Evolutionary conservation across 768 basidiomycete genomes (phyloP), one percentile per base, ranked within the genome.

Genomic region (Lactarius akahatsu): DNA sequence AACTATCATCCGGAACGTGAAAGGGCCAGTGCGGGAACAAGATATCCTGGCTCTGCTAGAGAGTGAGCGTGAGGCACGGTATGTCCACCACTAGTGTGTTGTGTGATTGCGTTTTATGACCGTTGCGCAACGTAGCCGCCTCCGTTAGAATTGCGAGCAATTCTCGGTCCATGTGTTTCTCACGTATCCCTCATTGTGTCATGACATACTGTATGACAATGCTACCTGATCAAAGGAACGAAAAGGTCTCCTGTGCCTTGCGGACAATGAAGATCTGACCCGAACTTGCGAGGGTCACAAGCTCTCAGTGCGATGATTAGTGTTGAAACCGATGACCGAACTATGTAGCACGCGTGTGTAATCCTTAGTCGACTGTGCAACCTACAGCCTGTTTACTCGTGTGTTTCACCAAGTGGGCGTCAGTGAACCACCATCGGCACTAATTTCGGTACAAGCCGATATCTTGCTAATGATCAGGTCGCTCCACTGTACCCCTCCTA

Each of bases 31-130:
- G 67, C 83, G 93, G 70, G 91, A 94, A 80, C 86, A 95, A 78
- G 97, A 99, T 78, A 97, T 98, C 75, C 85, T 99, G 69, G 94
- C 96, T 72, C 83, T 99, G 71, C 83, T 98, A 76, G 97, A 99
- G 84, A 91, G 91, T 77, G 97, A 99, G 81, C 93, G 97, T 80
- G 97, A 99, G 84, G 97, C 97, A 74, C 93, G 97, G 97, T 97
- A 75, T 74, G 94, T 87, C 23, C 38, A 59, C 57, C 23, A 45
- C n/a, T 15, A 7, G 9, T 61, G 40, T 52, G 15, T 36, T 41
- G 30, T 57, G 23, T 58, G 11, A n/a, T 61, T 32, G 9, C 41
- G 11, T 41, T 54, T 20, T 59, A 16, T 61, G 59, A 64, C 47
- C 23, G 38, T 60, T 52, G 36, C 28, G n/a, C 52, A 59, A 34